Base-by-base conservation (phyloP, 345 rosid genomes). In the Syzygium aromaticum region DNA sequence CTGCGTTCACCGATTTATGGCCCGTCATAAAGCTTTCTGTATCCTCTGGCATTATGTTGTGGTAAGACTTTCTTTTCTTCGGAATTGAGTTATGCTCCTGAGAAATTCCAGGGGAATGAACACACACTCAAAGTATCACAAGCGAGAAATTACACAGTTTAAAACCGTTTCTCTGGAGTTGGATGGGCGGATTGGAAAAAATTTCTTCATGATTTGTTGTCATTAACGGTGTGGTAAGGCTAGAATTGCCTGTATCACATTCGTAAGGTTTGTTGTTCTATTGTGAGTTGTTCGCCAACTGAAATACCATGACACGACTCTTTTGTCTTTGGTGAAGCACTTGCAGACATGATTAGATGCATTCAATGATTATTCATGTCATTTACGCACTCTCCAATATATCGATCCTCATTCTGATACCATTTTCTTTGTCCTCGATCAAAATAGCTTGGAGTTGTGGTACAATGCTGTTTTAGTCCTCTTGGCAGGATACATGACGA, bases 11-110 rank as follows among this genome's bases (percentile, higher is more conserved):
- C 15, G 88, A 89, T 87, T n/a, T 90, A 8, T 87, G 84, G 54
- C 91, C 93, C 3, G 84, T 90, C 15, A 27, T 91, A 8, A 90
- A 90, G 90, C 90, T 91, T 78, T 90, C 91, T 3, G 30, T 89
- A 8, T 93, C 96, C 23, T 93, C 96, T 2, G 97, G 96, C 54
- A 88, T 95, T 17, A 95, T 95, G 97, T 86, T 95, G n/a, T 94
- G 96, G 94, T 93, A 86, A 56, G 73, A 59, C 77, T 23, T 9
- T 54, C 77, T 57, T 40, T 40, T 38, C 38, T 17, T 28, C 40
- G 46, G 21, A 25, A 17, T 77, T 61, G 22, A 51, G 28, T 51
- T 9, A 9, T 19, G 49, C 0, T 21, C 43, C 49, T 33, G 27
- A 38, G 27, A 73, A 73, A 38, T 73, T 73, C 23, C 80, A 5